Evolutionary conservation across 2,329 filamentous ascomycete species (phyloP), one percentile per base, ranked within the genome.

Genomic region (Septoria linicola): DNA sequence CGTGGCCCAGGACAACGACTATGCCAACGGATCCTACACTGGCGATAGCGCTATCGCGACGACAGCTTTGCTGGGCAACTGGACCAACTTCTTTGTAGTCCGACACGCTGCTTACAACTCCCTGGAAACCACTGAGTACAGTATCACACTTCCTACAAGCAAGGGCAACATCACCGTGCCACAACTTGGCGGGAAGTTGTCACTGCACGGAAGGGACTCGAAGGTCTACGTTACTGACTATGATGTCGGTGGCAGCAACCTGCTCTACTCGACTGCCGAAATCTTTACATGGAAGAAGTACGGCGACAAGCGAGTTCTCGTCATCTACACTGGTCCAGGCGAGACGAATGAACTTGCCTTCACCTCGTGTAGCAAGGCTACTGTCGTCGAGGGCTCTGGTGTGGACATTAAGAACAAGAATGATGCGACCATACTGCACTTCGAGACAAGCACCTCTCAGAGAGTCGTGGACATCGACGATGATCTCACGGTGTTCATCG

Each of bases 211-310:
- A 0, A 73, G 84, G 17, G 85, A 88, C 62, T 85, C 83, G 0
- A 87, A 77, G 68, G 77, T 86, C 35, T 81, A 85, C 61, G 79
- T 88, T 3, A 82, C 78, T 0, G 82, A 88, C 58, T 88, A 88
- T 53, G 73, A 79, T 10, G 68, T 88, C 40, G 82, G 81, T 43
- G 76, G 77, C n/a, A 68, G 73, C 4, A 79, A 73, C 1, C 63
- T 89, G 13, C 65, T 87, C 1, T 89, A 88, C 67, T 87, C 82
- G 0, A 84, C 85, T 1, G 83, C 82, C 0, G 85, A 89, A 61
- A 79, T 88, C 19, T 81, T 84, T 55, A 87, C 83, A 0, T 86
- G 83, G 61, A 84, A 88, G 66, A 76, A 79, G 44, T 82, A 84
- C 53, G 74, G 73, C 0, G 70, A 77, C 32, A 79, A 77, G 65